These are phyloP conservation scores for Verticillium longisporum DNA, from an alignment of 2,329 filamentous ascomycete genomes.

Conservation along the genomic window DNA sequence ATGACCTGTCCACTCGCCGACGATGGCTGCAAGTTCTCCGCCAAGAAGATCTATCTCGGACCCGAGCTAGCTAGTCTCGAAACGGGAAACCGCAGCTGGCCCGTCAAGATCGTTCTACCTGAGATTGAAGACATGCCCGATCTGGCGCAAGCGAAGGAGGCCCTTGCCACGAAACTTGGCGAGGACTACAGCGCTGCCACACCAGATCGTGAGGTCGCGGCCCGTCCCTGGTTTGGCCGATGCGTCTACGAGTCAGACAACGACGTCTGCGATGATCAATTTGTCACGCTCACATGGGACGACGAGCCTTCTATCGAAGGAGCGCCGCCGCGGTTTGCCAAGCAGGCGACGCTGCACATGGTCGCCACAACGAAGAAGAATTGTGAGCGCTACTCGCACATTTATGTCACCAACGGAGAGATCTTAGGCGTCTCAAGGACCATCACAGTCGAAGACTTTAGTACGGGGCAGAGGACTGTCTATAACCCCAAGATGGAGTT, in stretches of 20 bases:
- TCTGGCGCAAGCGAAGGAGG: constrained; percentile 26
- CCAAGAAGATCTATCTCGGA: constrained; percentile 74
- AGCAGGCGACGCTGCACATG: constrained; percentile 91
- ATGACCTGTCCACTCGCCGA: constrained; percentile 67
- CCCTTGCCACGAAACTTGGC: constrained; percentile 34
- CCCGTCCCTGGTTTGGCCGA: constrained; percentile 76
- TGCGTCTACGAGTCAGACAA: constrained; percentile 94
- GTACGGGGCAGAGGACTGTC: constrained; percentile 7
- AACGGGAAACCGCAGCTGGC: constrained; percentile 68
- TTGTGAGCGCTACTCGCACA: constrained; percentile 75
- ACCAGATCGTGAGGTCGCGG: constrained; percentile 37
- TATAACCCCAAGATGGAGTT: constrained; percentile 11
- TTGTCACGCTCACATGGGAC: constrained; percentile 82
- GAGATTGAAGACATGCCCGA: constrained; percentile 75
- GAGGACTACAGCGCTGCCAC: constrained; percentile 47
- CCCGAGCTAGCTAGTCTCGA: constrained; percentile 52
- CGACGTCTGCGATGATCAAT: constrained; percentile 87
- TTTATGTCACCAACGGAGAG: constrained; percentile 84
- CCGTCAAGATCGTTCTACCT: constrained; percentile 80
- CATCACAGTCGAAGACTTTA: constrained; percentile 63
- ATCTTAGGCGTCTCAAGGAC: constrained; percentile 74
- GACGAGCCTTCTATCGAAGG: constrained; percentile 66
- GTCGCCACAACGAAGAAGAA: constrained; percentile 81
- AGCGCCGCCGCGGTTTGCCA: constrained; percentile 73
- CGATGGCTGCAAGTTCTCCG: constrained; percentile 73